These are phyloP conservation scores for Austroboletus novae-zelandiae DNA, from an alignment of 1,284 basidiomycete species.

Conservation along the genomic window DNA sequence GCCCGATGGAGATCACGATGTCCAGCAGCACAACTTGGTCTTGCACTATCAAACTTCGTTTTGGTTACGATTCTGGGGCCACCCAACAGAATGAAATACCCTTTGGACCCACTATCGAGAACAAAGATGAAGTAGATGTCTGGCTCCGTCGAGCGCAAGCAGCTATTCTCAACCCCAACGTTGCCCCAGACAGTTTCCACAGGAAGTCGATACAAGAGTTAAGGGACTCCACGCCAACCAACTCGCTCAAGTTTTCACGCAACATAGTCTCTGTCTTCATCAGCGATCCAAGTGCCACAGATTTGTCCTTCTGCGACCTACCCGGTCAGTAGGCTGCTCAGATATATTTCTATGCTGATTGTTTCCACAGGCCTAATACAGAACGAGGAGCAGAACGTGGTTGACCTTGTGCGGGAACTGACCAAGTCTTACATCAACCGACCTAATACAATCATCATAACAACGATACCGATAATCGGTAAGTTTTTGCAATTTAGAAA, in stretches of 20 bases:
- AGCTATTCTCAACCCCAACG: constrained; percentile 50
- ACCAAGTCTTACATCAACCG: constrained; percentile 45
- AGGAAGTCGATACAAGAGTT: constrained; percentile 34
- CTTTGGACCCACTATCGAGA: constrained; percentile 41
- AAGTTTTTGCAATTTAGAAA: constrained; percentile 6
- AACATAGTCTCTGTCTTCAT: constrained; percentile 55
- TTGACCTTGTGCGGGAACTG: constrained; percentile 46
- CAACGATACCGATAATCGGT: constrained; percentile 64
- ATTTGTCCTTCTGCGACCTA: constrained; percentile 50
- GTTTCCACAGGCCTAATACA: constrained; percentile 49
- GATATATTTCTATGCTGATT: constrained; percentile 1
- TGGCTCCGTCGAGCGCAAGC: constrained; percentile 59
- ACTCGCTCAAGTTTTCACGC: constrained; percentile 21
- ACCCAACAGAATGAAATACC: constrained; percentile 12
- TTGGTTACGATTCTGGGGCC: constrained; percentile 33
- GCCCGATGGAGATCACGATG: constrained; percentile 57
- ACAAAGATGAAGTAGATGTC: constrained; percentile 45
- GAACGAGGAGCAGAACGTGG: constrained; percentile 42
- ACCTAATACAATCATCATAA: constrained; percentile 52
- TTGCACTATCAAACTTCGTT: constrained; percentile 49
- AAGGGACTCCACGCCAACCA: constrained; percentile 15
- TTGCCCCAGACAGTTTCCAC: constrained; percentile 33
- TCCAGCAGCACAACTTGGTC: constrained; percentile 45
- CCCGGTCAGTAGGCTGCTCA: constrained; percentile 37
- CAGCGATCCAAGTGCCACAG: constrained; percentile 41